These are phyloP conservation scores for Closterium sp. DNA, from an alignment of 139 green algal species.

Conservation along the genomic window DNA sequence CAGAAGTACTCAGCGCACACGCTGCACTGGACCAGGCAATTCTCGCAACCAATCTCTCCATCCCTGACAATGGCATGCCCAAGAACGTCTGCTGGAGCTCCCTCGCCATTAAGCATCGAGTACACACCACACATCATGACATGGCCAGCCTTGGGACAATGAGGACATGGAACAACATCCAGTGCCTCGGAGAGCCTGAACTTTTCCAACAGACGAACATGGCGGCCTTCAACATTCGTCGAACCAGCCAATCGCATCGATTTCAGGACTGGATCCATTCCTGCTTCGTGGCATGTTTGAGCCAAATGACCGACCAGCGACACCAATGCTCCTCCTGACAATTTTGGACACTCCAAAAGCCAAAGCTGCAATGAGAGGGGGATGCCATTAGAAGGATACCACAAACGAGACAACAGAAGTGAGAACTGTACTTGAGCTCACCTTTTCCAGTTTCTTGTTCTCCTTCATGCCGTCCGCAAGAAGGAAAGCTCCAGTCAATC, in stretches of 20 bases:
- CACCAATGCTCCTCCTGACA: background rate
- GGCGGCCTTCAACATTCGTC: background rate
- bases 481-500: background rate
- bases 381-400: background rate
- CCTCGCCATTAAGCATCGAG: background rate
- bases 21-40: slow-evolving; percentile 9
- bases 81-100: background rate
- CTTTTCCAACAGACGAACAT: background rate
- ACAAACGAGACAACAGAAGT: background rate
- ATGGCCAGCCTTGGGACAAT: background rate
- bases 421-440: background rate
- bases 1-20: slow-evolving; percentile 13
- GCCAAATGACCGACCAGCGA: background rate
- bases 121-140: background rate
- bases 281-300: background rate
- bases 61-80: slow-evolving; percentile 5
- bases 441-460: background rate
- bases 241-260: background rate
- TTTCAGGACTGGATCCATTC: background rate
- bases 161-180: background rate
- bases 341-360: background rate
- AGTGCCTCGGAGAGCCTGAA: background rate
- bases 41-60: background rate
- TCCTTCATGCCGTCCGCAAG: background rate
- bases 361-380: background rate